Conservation (phyloP, 805 yeast species). For the Ogataea parapolymorpha region DNA sequence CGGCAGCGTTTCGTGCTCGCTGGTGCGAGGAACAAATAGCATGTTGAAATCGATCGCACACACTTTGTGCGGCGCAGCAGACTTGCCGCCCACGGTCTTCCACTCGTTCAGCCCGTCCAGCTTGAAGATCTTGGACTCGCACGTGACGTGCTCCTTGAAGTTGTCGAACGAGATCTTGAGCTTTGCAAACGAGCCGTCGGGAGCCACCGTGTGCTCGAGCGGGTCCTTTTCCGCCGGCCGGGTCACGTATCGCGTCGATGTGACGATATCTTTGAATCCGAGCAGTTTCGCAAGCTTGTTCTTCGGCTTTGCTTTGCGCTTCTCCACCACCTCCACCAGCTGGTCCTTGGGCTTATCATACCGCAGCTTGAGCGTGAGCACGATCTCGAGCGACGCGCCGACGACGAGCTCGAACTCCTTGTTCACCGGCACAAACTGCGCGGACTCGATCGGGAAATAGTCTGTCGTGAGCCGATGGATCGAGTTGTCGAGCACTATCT, state of each 20-base stretch:
- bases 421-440: slow-evolving; percentile 38
- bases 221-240: slow-evolving; percentile 48
- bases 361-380: slow-evolving; percentile 67
- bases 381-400: slow-evolving; percentile 56
- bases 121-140: slow-evolving; percentile 47
- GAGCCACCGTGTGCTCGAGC: slow-evolving; percentile 65
- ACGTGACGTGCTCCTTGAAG: slow-evolving; percentile 53
- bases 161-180: slow-evolving; percentile 62
- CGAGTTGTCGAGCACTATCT: slow-evolving; percentile 71
- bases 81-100: slow-evolving; percentile 45
- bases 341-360: slow-evolving; percentile 50
- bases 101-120: slow-evolving; percentile 79
- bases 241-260: slow-evolving; percentile 51
- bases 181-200: slow-evolving; percentile 87
- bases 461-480: slow-evolving; percentile 69
- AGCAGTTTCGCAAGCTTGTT: slow-evolving; percentile 30
- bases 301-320: slow-evolving; percentile 35
- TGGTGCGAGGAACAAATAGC: slow-evolving; percentile 64
- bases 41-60: slow-evolving; percentile 68
- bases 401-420: slow-evolving; percentile 81
- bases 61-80: slow-evolving; percentile 51
- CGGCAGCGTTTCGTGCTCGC: slow-evolving; percentile 62
- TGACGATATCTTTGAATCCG: slow-evolving; percentile 41
- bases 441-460: slow-evolving; percentile 33
- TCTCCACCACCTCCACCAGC: slow-evolving; percentile 59